These are phyloP conservation scores for Vitellaria paradoxa DNA, from an alignment of 179 eudicot species.

Conservation along the genomic window DNA sequence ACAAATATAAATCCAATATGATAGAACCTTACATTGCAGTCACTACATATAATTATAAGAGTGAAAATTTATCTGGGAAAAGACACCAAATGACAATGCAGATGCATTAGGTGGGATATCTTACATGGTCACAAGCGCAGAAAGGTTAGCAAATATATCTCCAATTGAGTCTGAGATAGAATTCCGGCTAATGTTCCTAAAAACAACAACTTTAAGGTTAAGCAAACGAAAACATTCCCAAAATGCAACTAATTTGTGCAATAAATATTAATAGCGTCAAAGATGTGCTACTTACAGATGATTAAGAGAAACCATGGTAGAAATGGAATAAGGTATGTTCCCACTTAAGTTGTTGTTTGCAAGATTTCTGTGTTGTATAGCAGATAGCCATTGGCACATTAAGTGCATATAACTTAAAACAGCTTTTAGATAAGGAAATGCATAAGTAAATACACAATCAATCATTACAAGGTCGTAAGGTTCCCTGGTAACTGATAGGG, in stretches of 20 bases:
- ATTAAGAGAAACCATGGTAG: conserved; percentile 57
- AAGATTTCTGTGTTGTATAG: conserved; percentile 63
- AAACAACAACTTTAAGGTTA: conserved; percentile 18
- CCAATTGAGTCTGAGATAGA: conserved; percentile 61
- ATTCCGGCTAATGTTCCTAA: conserved; percentile 80
- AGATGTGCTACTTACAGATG: conserved; percentile 55
- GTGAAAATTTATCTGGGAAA: neutral
- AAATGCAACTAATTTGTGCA: neutral
- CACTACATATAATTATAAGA: neutral
- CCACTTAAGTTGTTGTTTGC: conserved; percentile 79
- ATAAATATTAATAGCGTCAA: neutral
- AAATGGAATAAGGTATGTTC: conserved; percentile 76
- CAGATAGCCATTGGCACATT: conserved; percentile 15
- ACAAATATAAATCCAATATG: neutral
- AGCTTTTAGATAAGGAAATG: neutral
- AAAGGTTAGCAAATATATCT: conserved; percentile 74
- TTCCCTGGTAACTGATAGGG: conserved; percentile 92
- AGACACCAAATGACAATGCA: neutral
- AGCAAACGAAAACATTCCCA: conserved; percentile 11
- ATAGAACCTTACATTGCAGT: neutral
- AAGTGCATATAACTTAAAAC: conserved; percentile 3
- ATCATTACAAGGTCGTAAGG: conserved; percentile 69
- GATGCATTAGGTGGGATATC: conserved; percentile 11
- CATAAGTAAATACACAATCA: conserved; percentile 3
- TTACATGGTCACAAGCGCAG: conserved; percentile 70